A percentile compares a stretch with the other conserved stretches of the same genome.
These are phyloP conservation scores for Phytophthora gonapodyides DNA, from an alignment of 352 stramenopile species.

Conservation along the genomic window DNA sequence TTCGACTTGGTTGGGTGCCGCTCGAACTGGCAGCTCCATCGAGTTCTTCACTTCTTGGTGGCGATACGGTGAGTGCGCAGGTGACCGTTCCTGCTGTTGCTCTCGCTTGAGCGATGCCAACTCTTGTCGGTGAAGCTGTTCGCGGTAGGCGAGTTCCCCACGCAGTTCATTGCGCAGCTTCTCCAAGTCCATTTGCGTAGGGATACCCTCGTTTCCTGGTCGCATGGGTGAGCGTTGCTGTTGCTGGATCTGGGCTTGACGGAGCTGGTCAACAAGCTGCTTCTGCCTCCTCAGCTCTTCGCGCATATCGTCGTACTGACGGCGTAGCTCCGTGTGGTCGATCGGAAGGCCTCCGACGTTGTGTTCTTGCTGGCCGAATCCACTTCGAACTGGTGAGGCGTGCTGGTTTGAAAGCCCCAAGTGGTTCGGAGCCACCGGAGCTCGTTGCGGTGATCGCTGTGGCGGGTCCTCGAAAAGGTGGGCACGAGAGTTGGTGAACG, in stretches of 20 bases:
- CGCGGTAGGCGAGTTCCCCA: conserved; percentile 53
- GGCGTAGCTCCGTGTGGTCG: conserved; percentile 34
- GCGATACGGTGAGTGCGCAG: conserved; percentile 2
- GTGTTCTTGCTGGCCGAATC: conserved; percentile 9
- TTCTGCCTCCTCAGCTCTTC: conserved; percentile 54
- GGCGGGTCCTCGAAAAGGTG: conserved; percentile 55
- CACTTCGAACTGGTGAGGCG: conserved; percentile 14
- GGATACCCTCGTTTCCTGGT: conserved; percentile 15
- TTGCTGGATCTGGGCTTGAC: conserved; percentile 49
- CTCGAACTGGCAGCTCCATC: conserved; percentile 8
- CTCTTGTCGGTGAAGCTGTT: conserved; percentile 54
- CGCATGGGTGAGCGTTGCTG: conserved; percentile 27
- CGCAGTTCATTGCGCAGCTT: conserved; percentile 56
- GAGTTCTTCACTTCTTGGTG: conserved; percentile 13
- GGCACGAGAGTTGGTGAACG: conserved; percentile 57
- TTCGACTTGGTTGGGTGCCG: not conserved
- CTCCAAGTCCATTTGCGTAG: conserved; percentile 61
- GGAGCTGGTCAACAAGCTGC: conserved; percentile 60
- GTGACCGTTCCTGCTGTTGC: conserved; percentile 21
- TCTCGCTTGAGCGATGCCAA: conserved; percentile 40
- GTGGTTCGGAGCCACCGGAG: not conserved
- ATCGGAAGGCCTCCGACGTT: not conserved
- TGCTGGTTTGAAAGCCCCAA: conserved; percentile 25
- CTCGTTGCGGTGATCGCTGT: conserved; percentile 10
- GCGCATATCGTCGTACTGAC: conserved; percentile 62